Base-by-base conservation (phyloP, 2,329 filamentous ascomycete species). In the Fusarium sp. region DNA sequence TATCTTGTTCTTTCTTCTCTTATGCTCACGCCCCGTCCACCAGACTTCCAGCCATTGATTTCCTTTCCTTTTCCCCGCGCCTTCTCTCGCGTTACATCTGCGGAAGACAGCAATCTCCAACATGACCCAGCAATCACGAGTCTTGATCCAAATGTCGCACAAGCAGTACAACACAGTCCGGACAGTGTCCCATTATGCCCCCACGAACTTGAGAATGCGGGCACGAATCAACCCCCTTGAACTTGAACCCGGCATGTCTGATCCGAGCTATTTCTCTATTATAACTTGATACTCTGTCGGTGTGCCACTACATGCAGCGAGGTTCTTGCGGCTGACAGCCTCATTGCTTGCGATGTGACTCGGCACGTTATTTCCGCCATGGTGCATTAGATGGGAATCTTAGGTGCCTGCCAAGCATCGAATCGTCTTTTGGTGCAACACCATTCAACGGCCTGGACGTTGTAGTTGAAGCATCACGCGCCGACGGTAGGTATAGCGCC, bases 321-420 rank as follows among this genome's bases (percentile, higher is more conserved):
- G 49, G 47, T 55, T 38, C 33, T 45, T 42, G 49, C 42, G 38
- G 34, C 37, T 55, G 20, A 26, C 13, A 30, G 66, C 62, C 66
- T 69, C 57, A 62, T 36, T 36, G 54, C 42, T 62, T 54, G 36
- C 37, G 28, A 38, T 61, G 42, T 42, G 45, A 36, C 42, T 70
- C 66, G 66, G 66, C 66, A 69, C 57, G 36, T 58, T 63, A 47
- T 70, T 67, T 63, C 67, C 67, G 66, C 31, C 37, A 33, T 42
- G 47, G 44, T 63, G 66, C 66, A 69, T 54, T 33, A 57, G 49
- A 38, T 61, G 15, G 15, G 16, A 49, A 44, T 40, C 18, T 15
- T 52, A 50, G 40, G 46, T 52, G 28, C 54, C 54, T 57, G 36
- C 9, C 31, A 33, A 40, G 54, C 36, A 34, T 57, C 10, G 13